Conservation (phyloP, 495 filamentous ascomycete species). For the Lophiostoma macrostomum region DNA sequence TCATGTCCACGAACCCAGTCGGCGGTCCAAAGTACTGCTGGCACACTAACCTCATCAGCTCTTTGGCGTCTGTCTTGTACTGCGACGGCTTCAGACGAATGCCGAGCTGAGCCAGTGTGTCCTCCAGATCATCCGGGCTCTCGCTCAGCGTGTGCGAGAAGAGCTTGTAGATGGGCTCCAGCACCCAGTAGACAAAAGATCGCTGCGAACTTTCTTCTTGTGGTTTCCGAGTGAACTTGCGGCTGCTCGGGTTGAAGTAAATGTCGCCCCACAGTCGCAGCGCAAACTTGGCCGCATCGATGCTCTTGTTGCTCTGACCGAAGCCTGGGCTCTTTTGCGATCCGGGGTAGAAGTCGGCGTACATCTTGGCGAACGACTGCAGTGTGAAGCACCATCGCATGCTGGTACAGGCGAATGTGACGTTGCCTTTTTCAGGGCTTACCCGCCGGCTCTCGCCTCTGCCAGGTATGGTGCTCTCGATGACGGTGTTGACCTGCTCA, state of each 20-base stretch:
- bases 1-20: slow-evolving; percentile 92
- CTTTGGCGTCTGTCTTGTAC: slow-evolving; percentile 83
- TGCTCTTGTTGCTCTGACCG: slow-evolving; percentile 27
- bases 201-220: slow-evolving; percentile 77
- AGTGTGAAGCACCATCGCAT: slow-evolving; percentile 98
- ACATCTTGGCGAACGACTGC: slow-evolving; percentile 92
- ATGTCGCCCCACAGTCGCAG: slow-evolving; percentile 91
- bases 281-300: slow-evolving; percentile 77
- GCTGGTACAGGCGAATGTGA: slow-evolving; percentile 84
- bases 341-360: slow-evolving; percentile 79
- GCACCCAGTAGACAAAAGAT: slow-evolving; percentile 88
- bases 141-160: slow-evolving; percentile 95
- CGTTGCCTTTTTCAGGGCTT: slow-evolving; percentile 96
- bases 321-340: slow-evolving; percentile 9
- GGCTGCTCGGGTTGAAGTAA: slow-evolving; percentile 86
- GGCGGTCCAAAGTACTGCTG: slow-evolving; percentile 92
- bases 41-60: slow-evolving; percentile 83
- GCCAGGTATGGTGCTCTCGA: slow-evolving; percentile 82
- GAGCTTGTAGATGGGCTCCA: slow-evolving; percentile 97
- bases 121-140: slow-evolving; percentile 80
- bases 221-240: slow-evolving; percentile 85
- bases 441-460: slow-evolving; percentile 75
- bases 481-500: slow-evolving; percentile 94
- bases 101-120: slow-evolving; percentile 73
- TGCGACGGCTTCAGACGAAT: slow-evolving; percentile 88